Percentiles rank a stretch among this genome's conserved stretches.
Evolutionary conservation across 768 basidiomycete species (phyloP).

Genomic region (Boletus rex-veris): DNA sequence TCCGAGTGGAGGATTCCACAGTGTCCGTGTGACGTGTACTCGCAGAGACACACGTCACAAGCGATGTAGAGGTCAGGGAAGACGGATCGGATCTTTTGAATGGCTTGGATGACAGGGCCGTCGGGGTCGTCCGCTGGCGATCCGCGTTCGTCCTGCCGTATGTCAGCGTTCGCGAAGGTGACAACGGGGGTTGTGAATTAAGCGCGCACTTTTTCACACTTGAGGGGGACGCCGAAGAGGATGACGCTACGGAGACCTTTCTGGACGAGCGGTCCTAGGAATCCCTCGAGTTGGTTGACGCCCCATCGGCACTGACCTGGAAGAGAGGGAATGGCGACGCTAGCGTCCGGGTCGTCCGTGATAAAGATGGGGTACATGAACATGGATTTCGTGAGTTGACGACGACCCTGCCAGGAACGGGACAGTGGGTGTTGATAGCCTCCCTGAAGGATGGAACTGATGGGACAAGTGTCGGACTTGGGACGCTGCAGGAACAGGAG

Average conservation of each 20-base stretch:
- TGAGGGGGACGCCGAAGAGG: constrained; percentile 87
- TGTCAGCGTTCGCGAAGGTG: not conserved
- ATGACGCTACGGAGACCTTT: constrained; percentile 93
- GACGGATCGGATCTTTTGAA: constrained; percentile 67
- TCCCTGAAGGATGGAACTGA: constrained; percentile 80
- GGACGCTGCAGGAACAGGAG: not conserved
- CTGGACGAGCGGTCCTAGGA: constrained; percentile 80
- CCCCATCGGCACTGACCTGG: constrained; percentile 95
- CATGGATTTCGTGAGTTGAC: constrained; percentile 84
- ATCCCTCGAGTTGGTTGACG: constrained; percentile 83
- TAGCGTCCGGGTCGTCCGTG: constrained; percentile 88
- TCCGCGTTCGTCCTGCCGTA: constrained; percentile 68
- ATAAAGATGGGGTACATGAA: constrained; percentile 99
- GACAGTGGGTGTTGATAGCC: constrained; percentile 92
- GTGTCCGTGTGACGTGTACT: constrained; percentile 98
- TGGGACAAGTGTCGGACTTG: not conserved
- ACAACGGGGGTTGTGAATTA: not conserved
- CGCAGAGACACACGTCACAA: constrained; percentile 97
- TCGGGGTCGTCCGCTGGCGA: constrained; percentile 85
- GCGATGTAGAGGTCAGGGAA: constrained; percentile 89
- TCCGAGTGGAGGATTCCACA: constrained; percentile 79
- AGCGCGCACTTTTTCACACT: constrained; percentile 63
- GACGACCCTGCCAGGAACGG: constrained; percentile 81
- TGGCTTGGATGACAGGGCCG: constrained; percentile 94
- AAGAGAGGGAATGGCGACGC: constrained; percentile 68